Evolutionary conservation across 1,284 basidiomycete genomes (phyloP), one percentile per base, ranked within the genome.

Genomic region (Neolentinus lepideus): DNA sequence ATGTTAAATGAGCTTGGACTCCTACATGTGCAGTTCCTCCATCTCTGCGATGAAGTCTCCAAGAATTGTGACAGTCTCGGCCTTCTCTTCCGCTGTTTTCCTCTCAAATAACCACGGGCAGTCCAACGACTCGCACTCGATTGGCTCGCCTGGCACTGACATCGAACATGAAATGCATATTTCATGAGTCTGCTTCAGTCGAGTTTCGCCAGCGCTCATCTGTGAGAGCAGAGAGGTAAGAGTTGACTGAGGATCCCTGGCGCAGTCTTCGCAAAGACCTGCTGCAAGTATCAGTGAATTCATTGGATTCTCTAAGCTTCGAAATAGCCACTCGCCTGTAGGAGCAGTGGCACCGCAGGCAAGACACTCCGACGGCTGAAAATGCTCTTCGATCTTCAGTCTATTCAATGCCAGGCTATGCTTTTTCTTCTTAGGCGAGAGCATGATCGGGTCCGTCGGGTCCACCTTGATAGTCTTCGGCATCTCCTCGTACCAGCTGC

Each of bases 401-500:
- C 71, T 69, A 35, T 75, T 71, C n/a, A 62, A 68, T 43, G 63
- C 60, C 26, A 63, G 63, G 63, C 62, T 68, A 57, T 61, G 64
- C 62, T 69, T 70, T 22, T 66, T 67, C 64, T 82, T 84, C 54
- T 72, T 71, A 11, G 83, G 83, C 6, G 80, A 82, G 14, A 64
- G 57, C 3, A 66, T 55, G 54, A 71, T 48, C 54, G 69, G 56
- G 53, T 68, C 67, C 38, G 67, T 60, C 55, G 67, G 64, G 52
- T 66, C 75, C 11, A 72, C 64, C 10, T 71, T 66, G 27, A 72
- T 65, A 24, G 70, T 70, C 65, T 82, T 88, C 0, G 94, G 90
- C 91, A 97, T 94, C 47, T 90, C 86, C 56, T 88, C 80, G 64
- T 86, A 98, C 97, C 97, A 99, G 29, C 77, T 73, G 54, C 82